Evolutionary conservation across 2,329 filamentous ascomycete genomes (phyloP).

Genomic region (Conoideocrella luteorostrata): DNA sequence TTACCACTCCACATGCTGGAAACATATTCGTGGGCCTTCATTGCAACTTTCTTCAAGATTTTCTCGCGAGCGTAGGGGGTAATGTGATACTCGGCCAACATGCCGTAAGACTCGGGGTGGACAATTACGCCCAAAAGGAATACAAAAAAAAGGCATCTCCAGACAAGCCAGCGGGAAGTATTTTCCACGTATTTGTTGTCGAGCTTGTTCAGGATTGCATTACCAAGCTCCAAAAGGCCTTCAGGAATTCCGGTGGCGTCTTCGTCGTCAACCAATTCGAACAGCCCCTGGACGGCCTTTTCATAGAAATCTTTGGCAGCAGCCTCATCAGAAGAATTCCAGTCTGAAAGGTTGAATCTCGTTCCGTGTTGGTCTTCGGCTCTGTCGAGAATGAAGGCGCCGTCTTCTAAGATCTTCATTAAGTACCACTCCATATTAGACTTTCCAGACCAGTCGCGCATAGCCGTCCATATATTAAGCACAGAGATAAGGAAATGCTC

Average conservation of each 20-base stretch:
- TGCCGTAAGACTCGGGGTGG: slow-evolving; percentile 74
- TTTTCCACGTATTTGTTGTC: slow-evolving; percentile 65
- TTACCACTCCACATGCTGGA: slow-evolving; percentile 70
- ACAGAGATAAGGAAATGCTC: slow-evolving; percentile 79
- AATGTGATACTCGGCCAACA: slow-evolving; percentile 86
- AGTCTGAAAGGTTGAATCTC: slow-evolving; percentile 63
- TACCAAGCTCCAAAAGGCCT: slow-evolving; percentile 76
- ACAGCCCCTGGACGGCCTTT: slow-evolving; percentile 70
- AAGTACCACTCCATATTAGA: slow-evolving; percentile 89
- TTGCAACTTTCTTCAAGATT: slow-evolving; percentile 71
- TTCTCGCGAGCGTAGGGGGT: slow-evolving; percentile 84
- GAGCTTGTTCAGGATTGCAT: slow-evolving; percentile 73
- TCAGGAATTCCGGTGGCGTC: slow-evolving; percentile 80
- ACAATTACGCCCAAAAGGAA: slow-evolving; percentile 80
- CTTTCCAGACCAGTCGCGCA: slow-evolving; percentile 85
- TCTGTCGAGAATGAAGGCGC: slow-evolving; percentile 82
- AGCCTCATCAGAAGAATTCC: slow-evolving; percentile 72
- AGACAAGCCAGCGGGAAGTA: slow-evolving; percentile 77
- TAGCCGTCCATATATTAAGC: slow-evolving; percentile 78
- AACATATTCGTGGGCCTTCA: slow-evolving; percentile 72
- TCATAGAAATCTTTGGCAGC: slow-evolving; percentile 86
- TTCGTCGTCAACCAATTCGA: slow-evolving; percentile 79
- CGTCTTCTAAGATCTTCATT: slow-evolving; percentile 89
- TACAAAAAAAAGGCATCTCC: slow-evolving; percentile 85
- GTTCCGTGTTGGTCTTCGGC: slow-evolving; percentile 72